Percentiles rank a stretch among this genome's conserved stretches.
phyloP scores from a whole-genome alignment of 192 early-diverging fungal genomes.

The Rhizoclosmatium sp. region DNA sequence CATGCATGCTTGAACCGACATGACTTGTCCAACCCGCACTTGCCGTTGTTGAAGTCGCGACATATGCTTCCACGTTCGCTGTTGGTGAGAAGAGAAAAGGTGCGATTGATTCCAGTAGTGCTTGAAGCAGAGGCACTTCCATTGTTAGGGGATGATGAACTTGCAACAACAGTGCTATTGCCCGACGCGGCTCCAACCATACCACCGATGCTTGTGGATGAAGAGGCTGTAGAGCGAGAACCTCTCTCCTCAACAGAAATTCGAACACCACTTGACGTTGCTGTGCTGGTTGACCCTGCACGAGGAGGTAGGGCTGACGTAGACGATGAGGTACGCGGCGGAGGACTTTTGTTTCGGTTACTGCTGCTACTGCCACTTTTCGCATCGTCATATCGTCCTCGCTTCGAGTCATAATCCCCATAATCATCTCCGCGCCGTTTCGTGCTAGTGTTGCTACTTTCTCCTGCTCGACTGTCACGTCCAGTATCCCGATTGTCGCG shows the following conservation, averaged over 20 bases:
- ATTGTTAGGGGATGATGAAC: background rate
- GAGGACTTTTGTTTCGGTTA: background rate
- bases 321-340: background rate
- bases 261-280: background rate
- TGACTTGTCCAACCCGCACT: conserved; percentile 24
- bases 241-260: background rate
- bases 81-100: conserved; percentile 1
- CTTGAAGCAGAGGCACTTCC: conserved; percentile 1
- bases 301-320: background rate
- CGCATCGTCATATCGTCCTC: background rate
- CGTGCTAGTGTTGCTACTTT: no score
- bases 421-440: no score
- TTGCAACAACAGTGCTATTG: conserved; percentile 6
- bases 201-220: background rate
- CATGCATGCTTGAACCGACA: conserved; percentile 40
- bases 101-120: background rate
- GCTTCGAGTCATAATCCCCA: no score
- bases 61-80: conserved; percentile 24
- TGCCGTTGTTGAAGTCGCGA: conserved; percentile 39
- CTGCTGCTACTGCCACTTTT: conserved; percentile 8
- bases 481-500: no score
- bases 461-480: no score
- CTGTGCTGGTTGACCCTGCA: background rate
- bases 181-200: background rate
- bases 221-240: background rate